Base-by-base conservation (phyloP, 169 alveolate genomes). In the Babesia ovata region DNA sequence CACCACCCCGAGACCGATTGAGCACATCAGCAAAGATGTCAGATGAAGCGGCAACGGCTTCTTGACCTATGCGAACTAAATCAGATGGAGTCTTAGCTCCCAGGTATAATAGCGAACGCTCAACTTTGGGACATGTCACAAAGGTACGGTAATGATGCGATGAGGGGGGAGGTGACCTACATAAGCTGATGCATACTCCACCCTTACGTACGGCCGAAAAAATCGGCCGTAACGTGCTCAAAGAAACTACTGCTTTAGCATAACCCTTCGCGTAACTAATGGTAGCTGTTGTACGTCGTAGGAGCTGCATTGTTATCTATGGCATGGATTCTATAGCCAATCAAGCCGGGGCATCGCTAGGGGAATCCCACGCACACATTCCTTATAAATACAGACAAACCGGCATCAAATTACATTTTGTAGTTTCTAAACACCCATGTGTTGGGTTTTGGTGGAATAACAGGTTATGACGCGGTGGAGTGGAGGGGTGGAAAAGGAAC, bases 71-170 rank as follows among this genome's bases (percentile, higher is more conserved):
- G n/a, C 46, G 42, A 21, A 52, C 24, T 29, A 79, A 44, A 53
- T 79, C 84, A 14, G 39, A 12, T 29, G 87, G 78, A 2, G 17
- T 49, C 24, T 59, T 29, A 12, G 52, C 76, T n/a, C 60, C n/a
- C 24, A 79, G 75, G 14, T 33, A 13, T 1, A 61, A 61, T 44
- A 22, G 44, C 28, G 46, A 33, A 13, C 67, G 8, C 16, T 59
- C 39, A 33, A 11, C 44, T 12, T 44, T 59, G 13, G 46, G 12
- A 11, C 11, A 26, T 14, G 21, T 9, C 46, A 11, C 67, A 22
- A 11, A 36, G 13, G 67, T 12, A 22, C 39, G 67, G 67, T 2
- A 12, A 12, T 9, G 67, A 28, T 19, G 28, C 28, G 46, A 36
- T 11, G 21, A 10, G 14, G 61, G 42, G 17, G 17, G 14, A 26